These are phyloP conservation scores for Fulvia fulva DNA, from an alignment of 2,329 filamentous ascomycete genomes.

Conservation along the genomic window DNA sequence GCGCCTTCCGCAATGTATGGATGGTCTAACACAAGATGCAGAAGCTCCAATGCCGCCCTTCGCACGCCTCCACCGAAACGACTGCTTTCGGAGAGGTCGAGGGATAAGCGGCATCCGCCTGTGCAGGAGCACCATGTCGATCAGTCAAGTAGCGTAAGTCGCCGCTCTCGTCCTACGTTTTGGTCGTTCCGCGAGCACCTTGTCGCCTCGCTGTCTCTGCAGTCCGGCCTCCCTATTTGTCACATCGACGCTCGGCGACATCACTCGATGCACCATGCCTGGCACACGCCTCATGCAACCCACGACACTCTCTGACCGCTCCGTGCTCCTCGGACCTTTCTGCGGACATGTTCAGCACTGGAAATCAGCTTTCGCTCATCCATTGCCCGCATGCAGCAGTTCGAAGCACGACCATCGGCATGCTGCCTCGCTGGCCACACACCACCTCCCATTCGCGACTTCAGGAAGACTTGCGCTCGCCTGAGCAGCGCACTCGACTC, in stretches of 20 bases:
- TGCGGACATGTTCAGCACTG: background rate
- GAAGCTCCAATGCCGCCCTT: background rate
- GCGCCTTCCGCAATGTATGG: constrained; percentile 1
- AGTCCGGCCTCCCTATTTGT: constrained; percentile 8
- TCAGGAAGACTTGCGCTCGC: background rate
- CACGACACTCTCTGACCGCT: constrained; percentile 3
- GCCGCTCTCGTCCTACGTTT: constrained; percentile 4
- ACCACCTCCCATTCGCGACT: too few relatives aligned
- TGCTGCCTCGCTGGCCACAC: background rate
- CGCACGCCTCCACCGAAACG: constrained; percentile 7
- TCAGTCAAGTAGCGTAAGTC: constrained; percentile 19
- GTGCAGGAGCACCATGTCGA: constrained; percentile 8
- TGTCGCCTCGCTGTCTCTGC: constrained; percentile 7
- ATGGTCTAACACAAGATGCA: constrained; percentile 6
- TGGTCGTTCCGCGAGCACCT: background rate
- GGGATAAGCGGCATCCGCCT: constrained; percentile 10
- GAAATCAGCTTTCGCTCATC: background rate
- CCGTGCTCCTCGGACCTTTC: background rate
- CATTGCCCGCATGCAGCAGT: constrained; percentile 1
- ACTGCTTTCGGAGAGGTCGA: constrained; percentile 11
- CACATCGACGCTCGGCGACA: constrained; percentile 1
- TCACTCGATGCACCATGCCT: background rate
- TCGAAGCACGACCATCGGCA: background rate
- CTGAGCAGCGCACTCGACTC: background rate
- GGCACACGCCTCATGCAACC: background rate